Evolutionary conservation across 331 rosid genomes (phyloP), one percentile per base, ranked within the genome.

Genomic region (Quercus lobata): DNA sequence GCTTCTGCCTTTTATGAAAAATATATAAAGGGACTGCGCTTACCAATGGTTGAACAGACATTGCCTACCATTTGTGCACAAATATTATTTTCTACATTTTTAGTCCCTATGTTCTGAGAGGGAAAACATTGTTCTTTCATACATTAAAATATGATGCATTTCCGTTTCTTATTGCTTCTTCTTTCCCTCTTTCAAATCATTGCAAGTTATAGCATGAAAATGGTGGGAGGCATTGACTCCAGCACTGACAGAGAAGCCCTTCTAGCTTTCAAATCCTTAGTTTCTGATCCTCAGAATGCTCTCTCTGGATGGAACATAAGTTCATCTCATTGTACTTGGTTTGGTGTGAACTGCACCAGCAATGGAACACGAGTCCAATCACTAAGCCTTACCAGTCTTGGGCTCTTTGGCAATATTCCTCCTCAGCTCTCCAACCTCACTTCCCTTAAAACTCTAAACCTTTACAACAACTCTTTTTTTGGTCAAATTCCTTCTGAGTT

Each of bases 291-390:
- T 19, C 52, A 10, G 15, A 44, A 41, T 44, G 10, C 56, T 4
- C 74, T 70, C 6, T 22, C 35, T 22, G 15, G 24, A 5, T 70
- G 74, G 74, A n/a, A 35, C 17, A 12, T 22, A 0, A 18, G 15
- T 70, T 70, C 74, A 7, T 70, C 74, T 70, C 30, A 70, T 44
- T 70, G 74, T 16, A 8, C 32, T 37, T 70, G 74, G 74, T 46
- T 14, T 44, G 74, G 74, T 19, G 74, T 70, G 17, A 19, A 49
- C 19, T 44, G 74, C 57, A 32, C 32, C 57, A 70, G 11, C 18
- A 44, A n/a, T 22, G 57, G 74, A 70, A 21, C 8, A 0, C 25
- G 9, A 70, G 57, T 70, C 16, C 8, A 4, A 5, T 71, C 34
- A 7, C 74, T 71, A 3, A 0, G 5, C 1, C 57, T 71, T n/a